phyloP scores from a whole-genome alignment of 495 filamentous ascomycete genomes.

The Trichoderma erinaceum region DNA sequence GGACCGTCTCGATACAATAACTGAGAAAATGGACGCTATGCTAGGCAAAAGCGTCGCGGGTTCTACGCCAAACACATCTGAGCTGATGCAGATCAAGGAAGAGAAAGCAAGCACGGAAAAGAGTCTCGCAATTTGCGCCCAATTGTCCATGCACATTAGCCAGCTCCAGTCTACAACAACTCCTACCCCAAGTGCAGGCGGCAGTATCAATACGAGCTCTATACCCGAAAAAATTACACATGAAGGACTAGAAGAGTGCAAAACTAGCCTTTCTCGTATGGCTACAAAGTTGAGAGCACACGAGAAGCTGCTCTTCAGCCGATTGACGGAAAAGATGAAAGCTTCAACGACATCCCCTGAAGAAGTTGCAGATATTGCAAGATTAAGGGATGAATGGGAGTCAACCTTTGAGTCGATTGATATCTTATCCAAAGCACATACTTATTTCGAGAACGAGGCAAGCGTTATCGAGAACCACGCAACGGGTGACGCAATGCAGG shows the following conservation, averaged over 20 bases:
- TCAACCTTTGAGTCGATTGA: not conserved
- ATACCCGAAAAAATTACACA: constrained; percentile 3
- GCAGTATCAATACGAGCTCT: not conserved
- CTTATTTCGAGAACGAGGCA: not conserved
- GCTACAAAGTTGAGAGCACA: not conserved
- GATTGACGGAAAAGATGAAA: not conserved
- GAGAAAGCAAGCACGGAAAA: constrained; percentile 9
- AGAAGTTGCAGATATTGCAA: not conserved
- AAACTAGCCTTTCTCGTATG: constrained; percentile 1
- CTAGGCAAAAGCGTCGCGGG: not conserved
- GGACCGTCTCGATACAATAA: constrained; percentile 5
- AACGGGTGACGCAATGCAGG: not conserved
- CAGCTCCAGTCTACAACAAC: not conserved
- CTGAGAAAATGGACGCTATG: not conserved
- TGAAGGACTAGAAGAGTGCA: not conserved
- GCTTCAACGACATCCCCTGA: not conserved
- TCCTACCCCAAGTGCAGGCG: not conserved
- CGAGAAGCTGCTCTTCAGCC: constrained; percentile 6
- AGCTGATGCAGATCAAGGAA: constrained; percentile 8
- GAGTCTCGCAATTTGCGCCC: constrained; percentile 5
- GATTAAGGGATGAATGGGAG: constrained; percentile 3
- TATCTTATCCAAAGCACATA: not conserved
- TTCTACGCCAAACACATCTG: not conserved
- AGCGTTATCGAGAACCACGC: constrained; percentile 10
- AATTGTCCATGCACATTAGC: constrained; percentile 10